Percentiles rank a stretch among this genome's conserved stretches.
Evolutionary conservation across 257 asterid species (phyloP).

Genomic region (Echium plantagineum): DNA sequence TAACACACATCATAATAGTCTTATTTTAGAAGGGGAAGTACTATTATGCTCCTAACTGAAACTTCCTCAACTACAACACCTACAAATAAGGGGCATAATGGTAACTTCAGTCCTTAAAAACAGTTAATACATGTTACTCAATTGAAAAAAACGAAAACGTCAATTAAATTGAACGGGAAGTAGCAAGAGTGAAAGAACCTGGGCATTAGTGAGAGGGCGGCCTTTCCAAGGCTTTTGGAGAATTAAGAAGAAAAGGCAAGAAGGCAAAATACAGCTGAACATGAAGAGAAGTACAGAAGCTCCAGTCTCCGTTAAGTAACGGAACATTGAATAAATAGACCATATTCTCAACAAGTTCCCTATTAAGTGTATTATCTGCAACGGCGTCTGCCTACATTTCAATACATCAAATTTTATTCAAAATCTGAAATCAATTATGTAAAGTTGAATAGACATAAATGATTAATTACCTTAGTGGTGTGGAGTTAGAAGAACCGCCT

Average conservation of each 20-base stretch:
- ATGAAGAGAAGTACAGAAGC: conserved; percentile 88
- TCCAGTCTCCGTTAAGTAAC: conserved; percentile 73
- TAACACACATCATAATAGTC: too few species aligned
- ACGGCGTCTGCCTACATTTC: conserved; percentile 82
- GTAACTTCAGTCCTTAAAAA: too few species aligned
- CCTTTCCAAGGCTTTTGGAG: conserved; percentile 98
- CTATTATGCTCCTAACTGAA: too few species aligned
- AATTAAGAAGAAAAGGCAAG: conserved; percentile 59
- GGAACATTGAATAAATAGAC: conserved; percentile 83
- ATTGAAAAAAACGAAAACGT: too few species aligned
- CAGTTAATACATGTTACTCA: too few species aligned
- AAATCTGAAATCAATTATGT: conserved; percentile 4
- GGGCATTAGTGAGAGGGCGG: conserved; percentile 71
- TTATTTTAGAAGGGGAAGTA: too few species aligned
- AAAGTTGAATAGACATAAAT: background rate
- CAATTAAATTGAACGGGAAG: background rate
- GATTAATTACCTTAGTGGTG: conserved; percentile 46
- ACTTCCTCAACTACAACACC: too few species aligned
- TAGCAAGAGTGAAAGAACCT: conserved; percentile 29
- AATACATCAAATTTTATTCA: conserved; percentile 8
- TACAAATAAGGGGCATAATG: too few species aligned
- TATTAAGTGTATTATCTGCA: conserved; percentile 72
- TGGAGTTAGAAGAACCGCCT: conserved; percentile 39
- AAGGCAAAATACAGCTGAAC: conserved; percentile 90
- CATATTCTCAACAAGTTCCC: conserved; percentile 96